These are phyloP conservation scores for Codiaeum variegatum DNA, from an alignment of 441 rosid genomes.

Conservation along the genomic window DNA sequence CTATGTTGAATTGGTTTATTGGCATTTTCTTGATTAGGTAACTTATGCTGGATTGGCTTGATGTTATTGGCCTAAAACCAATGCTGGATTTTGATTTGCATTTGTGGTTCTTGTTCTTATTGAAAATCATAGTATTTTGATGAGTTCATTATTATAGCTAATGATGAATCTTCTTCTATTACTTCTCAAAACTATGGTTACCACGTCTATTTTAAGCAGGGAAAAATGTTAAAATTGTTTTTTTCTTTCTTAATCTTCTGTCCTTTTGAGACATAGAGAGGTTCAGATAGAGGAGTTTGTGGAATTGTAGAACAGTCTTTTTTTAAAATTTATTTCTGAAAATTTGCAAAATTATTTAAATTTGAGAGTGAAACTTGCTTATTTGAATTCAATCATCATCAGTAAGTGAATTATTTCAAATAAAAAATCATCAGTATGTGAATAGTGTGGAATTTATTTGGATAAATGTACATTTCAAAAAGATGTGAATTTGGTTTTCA, in stretches of 20 bases:
- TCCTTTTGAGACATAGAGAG: too few species aligned
- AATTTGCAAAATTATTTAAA: too few species aligned
- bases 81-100: slow-evolving; percentile 3
- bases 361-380: too few species aligned
- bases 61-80: neutral
- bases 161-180: neutral
- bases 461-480: too few species aligned
- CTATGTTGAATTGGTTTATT: slow-evolving; percentile 19
- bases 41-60: neutral
- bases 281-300: too few species aligned
- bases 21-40: slow-evolving; percentile 10
- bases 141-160: neutral
- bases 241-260: neutral
- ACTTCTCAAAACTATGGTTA: neutral
- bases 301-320: too few species aligned
- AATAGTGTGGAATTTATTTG: too few species aligned
- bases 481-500: too few species aligned
- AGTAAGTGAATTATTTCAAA: too few species aligned
- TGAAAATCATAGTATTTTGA: neutral
- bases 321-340: too few species aligned
- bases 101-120: slow-evolving; percentile 8
- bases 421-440: too few species aligned
- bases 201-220: neutral
- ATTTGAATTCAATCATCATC: too few species aligned
- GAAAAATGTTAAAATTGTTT: neutral